Base-by-base conservation (phyloP, 2,329 filamentous ascomycete genomes). In the Fusarium scirpi region DNA sequence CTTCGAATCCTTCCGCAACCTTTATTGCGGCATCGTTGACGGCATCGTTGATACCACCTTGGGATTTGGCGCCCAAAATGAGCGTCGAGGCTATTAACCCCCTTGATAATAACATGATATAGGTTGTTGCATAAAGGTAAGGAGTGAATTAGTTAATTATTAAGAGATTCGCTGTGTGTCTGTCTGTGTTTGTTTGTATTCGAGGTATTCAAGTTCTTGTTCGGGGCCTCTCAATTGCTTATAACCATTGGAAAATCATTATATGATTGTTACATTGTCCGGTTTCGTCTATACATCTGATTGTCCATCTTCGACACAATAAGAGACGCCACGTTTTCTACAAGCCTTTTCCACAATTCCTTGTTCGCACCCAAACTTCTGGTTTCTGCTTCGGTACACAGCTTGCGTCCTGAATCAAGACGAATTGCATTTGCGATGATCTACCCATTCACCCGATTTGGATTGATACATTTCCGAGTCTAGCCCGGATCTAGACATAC, bases 31-130 rank as follows among this genome's bases (percentile, higher is more conserved):
- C 34, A 58, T 41, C 24, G 62, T 62, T 48, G 30, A 32, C 15
- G 27, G 62, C 64, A 32, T 69, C 52, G 25, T 67, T 45, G 16
- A 48, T 43, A 25, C 30, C 61, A 55, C 60, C 51, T 47, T 70
- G 67, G 41, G 67, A 67, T 55, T 61, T 57, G 22, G 30, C 41
- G 58, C 49, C 47, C 18, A 54, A 48, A 61, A 70, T 44, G 67
- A 70, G 51, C 54, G 67, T 54, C 43, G 58, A 71, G 63, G 58
- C 63, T 30, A 70, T 44, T 32, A 70, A 52, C 58, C 67, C 67
- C 49, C 43, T 55, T 69, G 58, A 61, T 64, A 70, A 70, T 58
- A 65, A 56, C 67, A 70, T 70, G 46, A 25, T 69, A 58, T 60
- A 47, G 55, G 63, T 71, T 68, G 67, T 68, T 55, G 46, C 58